A percentile compares a stretch with the other conserved stretches of the same genome.
These are phyloP conservation scores for Sporothrix schenckii DNA, from an alignment of 2,329 filamentous ascomycete genomes.

Conservation along the genomic window DNA sequence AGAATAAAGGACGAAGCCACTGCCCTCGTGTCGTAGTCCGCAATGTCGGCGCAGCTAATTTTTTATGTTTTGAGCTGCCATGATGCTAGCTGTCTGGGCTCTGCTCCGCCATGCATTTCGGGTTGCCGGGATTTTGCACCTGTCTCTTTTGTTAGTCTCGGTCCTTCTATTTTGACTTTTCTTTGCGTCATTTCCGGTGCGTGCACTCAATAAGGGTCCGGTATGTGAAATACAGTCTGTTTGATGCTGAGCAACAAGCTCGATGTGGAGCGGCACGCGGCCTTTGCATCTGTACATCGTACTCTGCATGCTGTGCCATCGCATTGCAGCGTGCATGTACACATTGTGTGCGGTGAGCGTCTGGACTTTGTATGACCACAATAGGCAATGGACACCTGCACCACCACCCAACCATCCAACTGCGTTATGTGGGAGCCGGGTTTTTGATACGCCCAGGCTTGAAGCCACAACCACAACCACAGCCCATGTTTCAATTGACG, in stretches of 20 bases:
- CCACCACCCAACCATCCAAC: background rate
- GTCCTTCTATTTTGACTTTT: background rate
- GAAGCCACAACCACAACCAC: background rate
- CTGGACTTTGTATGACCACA: background rate
- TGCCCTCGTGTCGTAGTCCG: conserved; percentile 2
- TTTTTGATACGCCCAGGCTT: background rate
- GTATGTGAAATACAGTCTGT: background rate
- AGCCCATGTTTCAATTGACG: conserved; percentile 10
- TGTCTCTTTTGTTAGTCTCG: background rate
- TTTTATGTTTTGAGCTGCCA: background rate
- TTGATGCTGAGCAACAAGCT: background rate
- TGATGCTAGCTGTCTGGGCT: background rate
- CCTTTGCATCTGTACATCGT: conserved; percentile 6
- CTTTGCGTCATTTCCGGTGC: background rate
- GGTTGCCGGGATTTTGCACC: background rate
- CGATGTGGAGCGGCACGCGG: conserved; percentile 22
- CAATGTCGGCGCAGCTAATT: background rate
- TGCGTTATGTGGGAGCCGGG: background rate
- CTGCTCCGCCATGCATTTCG: background rate
- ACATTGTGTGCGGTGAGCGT: background rate
- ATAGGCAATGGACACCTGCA: conserved; percentile 2
- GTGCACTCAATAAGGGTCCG: conserved; percentile 3
- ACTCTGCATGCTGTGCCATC: conserved; percentile 18
- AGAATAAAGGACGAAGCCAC: background rate
- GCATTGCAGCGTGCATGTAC: background rate